phyloP scores from a whole-genome alignment of 1,139 yeast genomes.

The Fermentozyma sake region DNA sequence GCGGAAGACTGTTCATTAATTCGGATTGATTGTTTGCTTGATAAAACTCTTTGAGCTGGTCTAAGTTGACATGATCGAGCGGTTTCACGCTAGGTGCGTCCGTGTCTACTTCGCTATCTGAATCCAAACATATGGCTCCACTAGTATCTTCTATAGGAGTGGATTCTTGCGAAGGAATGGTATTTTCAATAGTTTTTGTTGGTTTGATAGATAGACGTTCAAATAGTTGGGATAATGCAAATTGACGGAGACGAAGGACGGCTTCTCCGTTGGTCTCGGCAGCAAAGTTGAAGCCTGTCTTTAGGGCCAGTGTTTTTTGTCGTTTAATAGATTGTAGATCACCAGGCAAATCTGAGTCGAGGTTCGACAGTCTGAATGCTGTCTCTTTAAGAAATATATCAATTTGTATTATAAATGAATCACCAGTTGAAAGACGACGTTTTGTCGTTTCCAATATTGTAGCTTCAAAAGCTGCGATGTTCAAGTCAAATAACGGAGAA shows the following conservation, averaged over 20 bases:
- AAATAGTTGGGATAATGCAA: slow-evolving; percentile 55
- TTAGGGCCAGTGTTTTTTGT: slow-evolving; percentile 11
- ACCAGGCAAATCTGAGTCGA: slow-evolving; percentile 5
- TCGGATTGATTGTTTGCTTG: slow-evolving; percentile 57
- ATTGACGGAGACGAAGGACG: slow-evolving; percentile 49
- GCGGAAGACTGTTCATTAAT: slow-evolving; percentile 50
- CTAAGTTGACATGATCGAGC: slow-evolving; percentile 50
- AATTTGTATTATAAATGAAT: slow-evolving; percentile 58
- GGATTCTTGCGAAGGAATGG: slow-evolving; percentile 5
- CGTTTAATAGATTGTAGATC: slow-evolving; percentile 7
- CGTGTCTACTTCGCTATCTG: slow-evolving; percentile 9
- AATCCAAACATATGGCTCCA: slow-evolving; percentile 6
- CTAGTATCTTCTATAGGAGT: slow-evolving; percentile 2
- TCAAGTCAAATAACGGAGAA: slow-evolving; percentile 59
- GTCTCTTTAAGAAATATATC: slow-evolving; percentile 53
- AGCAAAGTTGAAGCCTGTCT: slow-evolving; percentile 20
- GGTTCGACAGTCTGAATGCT: slow-evolving; percentile 34
- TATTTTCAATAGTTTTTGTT: slow-evolving; percentile 2
- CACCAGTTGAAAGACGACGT: slow-evolving; percentile 65
- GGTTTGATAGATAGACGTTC: slow-evolving; percentile 32
- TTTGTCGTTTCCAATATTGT: slow-evolving; percentile 57
- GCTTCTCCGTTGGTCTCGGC: slow-evolving; percentile 56
- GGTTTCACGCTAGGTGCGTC: slow-evolving; percentile 20
- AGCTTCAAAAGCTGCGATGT: slow-evolving; percentile 52
- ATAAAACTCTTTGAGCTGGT: slow-evolving; percentile 75